Evolutionary conservation across 2,329 filamentous ascomycete species (phyloP), one percentile per base, ranked within the genome.

Genomic region (Pyricularia pennisetigena): DNA sequence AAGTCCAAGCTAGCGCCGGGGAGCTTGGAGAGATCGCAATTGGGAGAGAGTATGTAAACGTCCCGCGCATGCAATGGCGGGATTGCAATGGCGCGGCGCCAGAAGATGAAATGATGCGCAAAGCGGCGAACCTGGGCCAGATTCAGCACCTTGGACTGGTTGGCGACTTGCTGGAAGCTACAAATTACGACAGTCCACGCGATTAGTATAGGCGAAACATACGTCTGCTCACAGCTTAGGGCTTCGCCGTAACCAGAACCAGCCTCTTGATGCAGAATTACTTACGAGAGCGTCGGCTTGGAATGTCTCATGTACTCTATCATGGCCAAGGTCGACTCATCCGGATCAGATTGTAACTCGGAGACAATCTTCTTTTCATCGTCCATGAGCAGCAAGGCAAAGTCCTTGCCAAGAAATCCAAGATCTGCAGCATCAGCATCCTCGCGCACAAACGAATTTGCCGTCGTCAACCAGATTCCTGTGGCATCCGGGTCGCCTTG

Each of bases 51-150:
- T 41, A 98, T 90, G 77, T 98, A 99, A 12, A 90, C 90, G 76
- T 98, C 94, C 65, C 94, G 86, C 62, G 91, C 90, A 74, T 97
- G 93, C 6, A 99, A 85, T 0, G 95, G 95, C 4, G 93, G 91
- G 59, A 98, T 94, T 20, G 94, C 90, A 70, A 96, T 91, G 64
- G 94, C 95, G 69, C 94, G 90, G 28, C 95, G 89, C 94, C 94
- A 98, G 79, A 96, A 97, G 70, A 98, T 93, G 71, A 99, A 90
- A 79, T 98, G 95, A 69, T 92, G 91, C 10, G 94, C 93, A 70
- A 97, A 91, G 72, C 92, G 90, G 71, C 94, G 90, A 71, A 98
- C 90, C 72, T 97, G 92, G 35, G 87, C 84, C 1, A 95, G 83
- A 3, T 90, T 88, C 67, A 98, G 89, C 24, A 89, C 86, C 67